Evolutionary conservation across 164 flowering plant species (phyloP).

Genomic region (Vitis rupestris): DNA sequence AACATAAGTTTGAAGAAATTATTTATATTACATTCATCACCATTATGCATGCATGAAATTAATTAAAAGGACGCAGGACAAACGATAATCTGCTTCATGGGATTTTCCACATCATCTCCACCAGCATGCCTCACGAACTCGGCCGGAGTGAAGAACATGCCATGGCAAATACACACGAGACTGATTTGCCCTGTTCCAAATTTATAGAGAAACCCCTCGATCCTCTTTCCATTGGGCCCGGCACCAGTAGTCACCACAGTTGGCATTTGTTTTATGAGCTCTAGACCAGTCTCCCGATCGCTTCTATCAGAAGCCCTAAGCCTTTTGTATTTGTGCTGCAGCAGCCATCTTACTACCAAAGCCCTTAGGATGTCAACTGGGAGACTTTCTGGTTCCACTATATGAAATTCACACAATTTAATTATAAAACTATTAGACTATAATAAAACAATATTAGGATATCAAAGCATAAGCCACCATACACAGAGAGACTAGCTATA

Average conservation of each 20-base stretch:
- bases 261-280: conserved; percentile 23
- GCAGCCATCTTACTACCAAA: too few species aligned
- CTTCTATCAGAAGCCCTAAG: background rate
- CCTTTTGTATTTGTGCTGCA: conserved; percentile 1
- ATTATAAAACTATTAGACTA: too few species aligned
- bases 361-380: too few species aligned
- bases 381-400: too few species aligned
- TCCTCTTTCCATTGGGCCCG: conserved; percentile 20
- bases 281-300: conserved; percentile 4
- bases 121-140: conserved; percentile 29
- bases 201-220: conserved; percentile 25
- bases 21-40: background rate
- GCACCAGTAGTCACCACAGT: conserved; percentile 20
- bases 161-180: conserved; percentile 30
- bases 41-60: background rate
- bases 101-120: conserved; percentile 18
- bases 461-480: too few species aligned
- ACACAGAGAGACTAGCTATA: too few species aligned
- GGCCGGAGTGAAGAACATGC: conserved; percentile 17
- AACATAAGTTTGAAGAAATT: too few species aligned
- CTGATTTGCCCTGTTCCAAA: conserved; percentile 5
- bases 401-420: too few species aligned
- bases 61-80: background rate
- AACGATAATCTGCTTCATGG: conserved; percentile 24
- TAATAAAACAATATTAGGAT: too few species aligned